A percentile compares a stretch with the other conserved stretches of the same genome.
Evolutionary conservation across 192 early-diverging fungal genomes (phyloP).

Genomic region (Coemansia sp.): DNA sequence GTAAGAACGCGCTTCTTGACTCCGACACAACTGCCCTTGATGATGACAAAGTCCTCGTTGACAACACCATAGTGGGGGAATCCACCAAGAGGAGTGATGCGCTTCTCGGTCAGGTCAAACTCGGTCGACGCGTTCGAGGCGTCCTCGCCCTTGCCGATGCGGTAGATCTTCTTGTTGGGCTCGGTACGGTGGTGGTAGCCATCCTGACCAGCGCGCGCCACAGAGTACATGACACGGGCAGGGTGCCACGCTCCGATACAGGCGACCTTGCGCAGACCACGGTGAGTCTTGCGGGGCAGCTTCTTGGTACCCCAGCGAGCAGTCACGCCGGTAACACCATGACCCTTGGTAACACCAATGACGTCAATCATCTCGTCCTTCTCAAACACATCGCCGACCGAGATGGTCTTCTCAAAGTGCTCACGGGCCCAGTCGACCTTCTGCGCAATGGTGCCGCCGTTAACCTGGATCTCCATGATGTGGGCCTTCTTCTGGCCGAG

Average conservation of each 20-base stretch:
- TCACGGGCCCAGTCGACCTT: constrained; percentile 98
- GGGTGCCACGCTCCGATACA: constrained; percentile 99
- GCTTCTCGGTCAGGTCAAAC: constrained; percentile 93
- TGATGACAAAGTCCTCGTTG: constrained; percentile 97
- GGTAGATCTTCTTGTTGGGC: constrained; percentile 99
- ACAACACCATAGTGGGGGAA: constrained; percentile 99
- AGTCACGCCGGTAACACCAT: constrained; percentile 99
- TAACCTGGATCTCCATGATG: constrained; percentile 99
- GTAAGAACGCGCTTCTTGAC: constrained; percentile 96
- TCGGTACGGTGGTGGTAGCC: constrained; percentile 99
- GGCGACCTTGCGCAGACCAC: constrained; percentile 99
- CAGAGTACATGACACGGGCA: constrained; percentile 96
- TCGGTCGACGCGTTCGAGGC: constrained; percentile 86
- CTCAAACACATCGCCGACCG: constrained; percentile 88
- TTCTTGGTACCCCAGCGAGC: constrained; percentile 99
- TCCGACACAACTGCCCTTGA: constrained; percentile 98
- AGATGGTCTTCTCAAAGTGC: constrained; percentile 97
- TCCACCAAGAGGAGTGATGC: constrained; percentile 97
- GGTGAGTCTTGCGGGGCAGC: constrained; percentile 99
- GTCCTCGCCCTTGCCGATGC: constrained; percentile 88
- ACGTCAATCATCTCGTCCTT: constrained; percentile 99
- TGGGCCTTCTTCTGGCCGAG: constrained; percentile 99
- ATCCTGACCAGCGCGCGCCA: constrained; percentile 99
- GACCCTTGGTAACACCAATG: constrained; percentile 98
- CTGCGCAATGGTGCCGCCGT: constrained; percentile 93